Base-by-base conservation (phyloP, 208 protist species). In the Trypanosoma mega region DNA sequence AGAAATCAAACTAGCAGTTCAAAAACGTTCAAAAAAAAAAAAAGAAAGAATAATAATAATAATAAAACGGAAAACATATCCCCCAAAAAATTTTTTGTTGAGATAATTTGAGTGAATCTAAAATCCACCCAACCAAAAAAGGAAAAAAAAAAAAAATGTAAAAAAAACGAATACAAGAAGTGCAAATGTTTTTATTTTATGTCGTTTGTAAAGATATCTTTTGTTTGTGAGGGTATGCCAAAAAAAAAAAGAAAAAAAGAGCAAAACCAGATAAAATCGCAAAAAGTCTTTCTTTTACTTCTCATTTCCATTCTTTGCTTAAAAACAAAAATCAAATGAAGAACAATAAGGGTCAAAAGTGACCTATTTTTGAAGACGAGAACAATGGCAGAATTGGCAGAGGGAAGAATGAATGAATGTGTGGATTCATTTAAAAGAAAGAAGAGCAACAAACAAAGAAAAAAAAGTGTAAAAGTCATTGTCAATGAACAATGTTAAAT, bases 381-480 rank as follows among this genome's bases (percentile, higher is more conserved):
- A n/a, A n/a, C n/a, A n/a, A n/a, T n/a, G n/a, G n/a, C n/a, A n/a
- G n/a, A n/a, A n/a, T n/a, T n/a, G n/a, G n/a, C n/a, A n/a, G n/a
- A n/a, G n/a, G n/a, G n/a, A n/a, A n/a, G n/a, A n/a, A n/a, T n/a
- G n/a, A n/a, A n/a, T n/a, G n/a, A n/a, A n/a, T n/a, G n/a, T n/a
- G n/a, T n/a, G n/a, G 33, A 16, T 56, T 56, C 18, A 33, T 23
- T 23, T 20, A 34, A 18, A 34, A 18, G 21, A 55, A 3, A 52
- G 7, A 27, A 5, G 9, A 16, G 18, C 5, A 20, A 24, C 9
- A 6, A 44, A 55, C 58, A 60, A 29, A 54, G 21, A 59, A 53
- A 26, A 65, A 51, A 72, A 59, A 29, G 31, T 66, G 41, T 66
- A 52, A 16, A 56, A 67, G 63, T 48, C 27, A 26, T 48, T 63